These are phyloP conservation scores for Mycosarcoma mackinlayi DNA, from an alignment of 1,284 basidiomycete genomes.

Conservation along the genomic window DNA sequence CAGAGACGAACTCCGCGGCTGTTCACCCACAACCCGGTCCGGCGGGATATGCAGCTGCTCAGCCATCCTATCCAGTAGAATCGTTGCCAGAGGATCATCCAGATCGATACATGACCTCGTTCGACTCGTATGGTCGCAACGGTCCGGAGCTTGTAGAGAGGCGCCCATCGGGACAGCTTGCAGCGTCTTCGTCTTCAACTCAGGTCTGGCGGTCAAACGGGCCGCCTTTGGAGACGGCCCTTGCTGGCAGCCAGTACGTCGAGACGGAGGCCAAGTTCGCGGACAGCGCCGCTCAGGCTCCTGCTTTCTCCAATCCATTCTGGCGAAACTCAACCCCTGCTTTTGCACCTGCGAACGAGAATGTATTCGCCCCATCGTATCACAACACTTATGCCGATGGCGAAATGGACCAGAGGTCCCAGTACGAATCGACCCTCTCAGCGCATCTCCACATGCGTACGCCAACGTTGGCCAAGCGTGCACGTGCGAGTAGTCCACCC, in stretches of 20 bases:
- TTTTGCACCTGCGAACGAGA: slow-evolving; percentile 8
- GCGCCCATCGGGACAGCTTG: slow-evolving; percentile 21
- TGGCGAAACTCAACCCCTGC: slow-evolving; percentile 26
- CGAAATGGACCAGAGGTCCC: slow-evolving; percentile 27
- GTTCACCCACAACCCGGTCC: slow-evolving; percentile 3
- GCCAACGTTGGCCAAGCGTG: slow-evolving; percentile 39
- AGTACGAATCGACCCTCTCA: slow-evolving; percentile 54
- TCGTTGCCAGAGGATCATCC: slow-evolving; percentile 16
- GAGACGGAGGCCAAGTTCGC: slow-evolving; percentile 6
- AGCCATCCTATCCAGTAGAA: slow-evolving; percentile 12
- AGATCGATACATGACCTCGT: slow-evolving; percentile 23
- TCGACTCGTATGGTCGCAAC: slow-evolving; percentile 20
- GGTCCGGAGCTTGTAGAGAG: slow-evolving; percentile 4
- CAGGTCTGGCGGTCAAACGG: slow-evolving; percentile 27
- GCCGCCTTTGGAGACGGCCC: slow-evolving; percentile 34
- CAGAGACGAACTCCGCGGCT: slow-evolving; percentile 9
- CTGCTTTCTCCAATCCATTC: slow-evolving; percentile 45
- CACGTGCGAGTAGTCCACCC: slow-evolving; percentile 40
- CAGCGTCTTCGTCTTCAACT: slow-evolving; percentile 1
- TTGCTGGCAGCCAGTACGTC: slow-evolving; percentile 41
- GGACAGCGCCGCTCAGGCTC: slow-evolving; percentile 3
- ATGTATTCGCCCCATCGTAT: slow-evolving; percentile 15
- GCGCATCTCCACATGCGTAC: slow-evolving; percentile 58
- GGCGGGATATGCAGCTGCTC: slow-evolving; percentile 11
- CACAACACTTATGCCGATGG: slow-evolving; percentile 7